These are phyloP conservation scores for Acacia crassicarpa DNA, from an alignment of 306 rosid genomes.

Conservation along the genomic window DNA sequence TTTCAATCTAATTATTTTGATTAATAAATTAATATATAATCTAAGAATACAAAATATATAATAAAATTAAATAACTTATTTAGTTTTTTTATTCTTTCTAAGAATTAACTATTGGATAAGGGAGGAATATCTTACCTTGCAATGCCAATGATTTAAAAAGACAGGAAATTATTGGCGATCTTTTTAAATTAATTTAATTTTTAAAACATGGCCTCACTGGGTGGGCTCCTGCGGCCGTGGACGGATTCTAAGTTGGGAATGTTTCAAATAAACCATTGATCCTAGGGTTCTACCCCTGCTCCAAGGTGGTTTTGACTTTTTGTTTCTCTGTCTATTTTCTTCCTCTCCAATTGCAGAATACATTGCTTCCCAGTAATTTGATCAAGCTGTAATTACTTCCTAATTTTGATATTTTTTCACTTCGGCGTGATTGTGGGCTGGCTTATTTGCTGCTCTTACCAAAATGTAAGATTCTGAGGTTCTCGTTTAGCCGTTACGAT, in stretches of 20 bases:
- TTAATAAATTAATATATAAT: too few species aligned
- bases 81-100: too few species aligned
- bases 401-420: background rate
- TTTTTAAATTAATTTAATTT: background rate
- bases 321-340: background rate
- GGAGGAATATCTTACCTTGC: too few species aligned
- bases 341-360: background rate
- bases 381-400: background rate
- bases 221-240: constrained; percentile 32
- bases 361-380: constrained; percentile 10
- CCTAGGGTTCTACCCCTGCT: constrained; percentile 46
- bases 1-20: too few species aligned
- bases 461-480: background rate
- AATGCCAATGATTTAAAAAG: background rate
- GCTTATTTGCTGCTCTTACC: background rate
- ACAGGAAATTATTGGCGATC: background rate
- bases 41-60: too few species aligned
- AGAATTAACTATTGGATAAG: too few species aligned
- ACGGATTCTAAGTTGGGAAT: constrained; percentile 40
- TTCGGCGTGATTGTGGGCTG: constrained; percentile 15
- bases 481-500: background rate
- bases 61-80: too few species aligned
- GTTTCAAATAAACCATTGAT: constrained; percentile 31
- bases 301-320: constrained; percentile 27
- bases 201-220: constrained; percentile 5